Conservation (phyloP, 2,329 filamentous ascomycete genomes). For the Coleophoma crateriformis region DNA sequence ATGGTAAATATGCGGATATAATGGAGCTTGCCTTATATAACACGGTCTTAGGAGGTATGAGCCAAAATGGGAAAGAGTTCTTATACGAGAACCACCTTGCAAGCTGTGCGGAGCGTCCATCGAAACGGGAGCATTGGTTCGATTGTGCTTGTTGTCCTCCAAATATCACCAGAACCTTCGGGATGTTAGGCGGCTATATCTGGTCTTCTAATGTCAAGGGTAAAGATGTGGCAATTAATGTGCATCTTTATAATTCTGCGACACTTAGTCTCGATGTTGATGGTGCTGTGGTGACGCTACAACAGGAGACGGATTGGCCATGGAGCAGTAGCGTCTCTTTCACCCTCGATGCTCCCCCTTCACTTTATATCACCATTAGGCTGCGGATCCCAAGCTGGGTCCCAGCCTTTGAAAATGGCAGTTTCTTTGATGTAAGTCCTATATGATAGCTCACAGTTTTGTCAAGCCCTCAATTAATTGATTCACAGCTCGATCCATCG, state of each 20-base stretch:
- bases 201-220: constrained; percentile 35
- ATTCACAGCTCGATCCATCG: too few relatives aligned
- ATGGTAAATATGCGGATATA: constrained; percentile 48
- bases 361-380: constrained; percentile 33
- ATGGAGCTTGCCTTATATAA: constrained; percentile 60
- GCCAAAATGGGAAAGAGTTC: constrained; percentile 48
- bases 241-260: constrained; percentile 50
- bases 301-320: constrained; percentile 50
- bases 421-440: neutral
- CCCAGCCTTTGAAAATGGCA: constrained; percentile 17
- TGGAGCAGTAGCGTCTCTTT: constrained; percentile 48
- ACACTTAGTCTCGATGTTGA: constrained; percentile 33
- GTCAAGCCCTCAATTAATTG: constrained; percentile 3
- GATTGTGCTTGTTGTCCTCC: constrained; percentile 55
- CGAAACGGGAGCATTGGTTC: constrained; percentile 50
- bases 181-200: constrained; percentile 49
- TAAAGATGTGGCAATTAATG: constrained; percentile 35
- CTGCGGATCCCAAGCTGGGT: constrained; percentile 52
- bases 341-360: constrained; percentile 26
- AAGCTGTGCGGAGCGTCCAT: constrained; percentile 43
- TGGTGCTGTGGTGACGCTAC: constrained; percentile 31
- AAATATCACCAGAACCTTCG: constrained; percentile 50
- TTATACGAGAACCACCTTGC: constrained; percentile 58
- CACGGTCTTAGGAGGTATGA: constrained; percentile 53
- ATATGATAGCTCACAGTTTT: constrained; percentile 27